Percentiles rank a stretch among this genome's conserved stretches.
Conservation (phyloP, 2,329 filamentous ascomycete species). For the Aspergillus chevalieri region DNA sequence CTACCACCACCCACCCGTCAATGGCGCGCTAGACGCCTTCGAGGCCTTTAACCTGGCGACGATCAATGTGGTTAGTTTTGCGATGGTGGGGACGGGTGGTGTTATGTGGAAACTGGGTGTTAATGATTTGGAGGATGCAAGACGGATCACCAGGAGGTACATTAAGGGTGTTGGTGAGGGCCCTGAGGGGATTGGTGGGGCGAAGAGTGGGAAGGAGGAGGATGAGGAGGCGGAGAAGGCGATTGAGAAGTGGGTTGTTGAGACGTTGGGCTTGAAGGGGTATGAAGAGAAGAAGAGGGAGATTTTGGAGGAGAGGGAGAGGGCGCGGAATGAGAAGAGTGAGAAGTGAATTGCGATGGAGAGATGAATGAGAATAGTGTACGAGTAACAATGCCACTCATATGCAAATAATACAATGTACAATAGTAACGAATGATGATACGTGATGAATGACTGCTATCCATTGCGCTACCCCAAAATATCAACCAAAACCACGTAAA, state of each 20-base stretch:
- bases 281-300: constrained; percentile 9
- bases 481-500: background rate
- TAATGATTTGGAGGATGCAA: constrained; percentile 60
- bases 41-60: constrained; percentile 83
- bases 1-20: constrained; percentile 43
- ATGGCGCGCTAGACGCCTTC: constrained; percentile 65
- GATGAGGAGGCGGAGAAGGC: constrained; percentile 48
- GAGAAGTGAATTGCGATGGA: background rate
- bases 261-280: constrained; percentile 42
- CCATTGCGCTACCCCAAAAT: background rate
- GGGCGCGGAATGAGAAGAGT: background rate
- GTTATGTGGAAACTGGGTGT: constrained; percentile 73
- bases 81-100: constrained; percentile 68
- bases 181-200: constrained; percentile 47
- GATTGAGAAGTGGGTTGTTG: constrained; percentile 49
- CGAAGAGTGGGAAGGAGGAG: constrained; percentile 15
- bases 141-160: constrained; percentile 50
- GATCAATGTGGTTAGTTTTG: constrained; percentile 72
- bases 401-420: constrained; percentile 1
- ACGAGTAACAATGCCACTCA: background rate
- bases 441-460: background rate
- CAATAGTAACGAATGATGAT: background rate
- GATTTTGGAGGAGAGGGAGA: constrained; percentile 3
- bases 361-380: background rate
- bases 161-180: constrained; percentile 31